Base-by-base conservation (phyloP, 208 protist species). In the Balamuthia mandrillaris region DNA sequence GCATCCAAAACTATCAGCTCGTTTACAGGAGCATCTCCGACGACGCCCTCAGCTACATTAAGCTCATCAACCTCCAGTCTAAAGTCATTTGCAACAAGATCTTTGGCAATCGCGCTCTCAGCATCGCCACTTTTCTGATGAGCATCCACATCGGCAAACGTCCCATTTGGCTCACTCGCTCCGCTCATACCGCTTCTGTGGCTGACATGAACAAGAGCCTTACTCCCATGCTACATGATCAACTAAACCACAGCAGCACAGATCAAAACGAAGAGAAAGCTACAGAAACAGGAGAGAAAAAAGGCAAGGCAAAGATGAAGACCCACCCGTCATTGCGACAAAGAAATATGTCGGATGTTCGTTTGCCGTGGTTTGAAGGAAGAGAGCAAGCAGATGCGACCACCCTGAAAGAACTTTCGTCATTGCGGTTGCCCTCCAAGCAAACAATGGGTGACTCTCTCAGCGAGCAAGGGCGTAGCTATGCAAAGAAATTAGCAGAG, bases 71-170 rank as follows among this genome's bases (percentile, higher is more conserved):
- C 12, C 51, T 72, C 9, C 45, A 45, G 51, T 41, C 66, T 39
- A 81, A 81, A n/a, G 42, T 79, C n/a, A 44, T 86, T 21, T 66
- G 33, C 66, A 54, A 86, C 66, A 49, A 60, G 3, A 74, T 86
- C 81, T 86, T 74, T 24, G 81, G 81, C 52, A 58, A 77, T 63
- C 21, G 21, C 0, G 81, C 81, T 18, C 81, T 65, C 7, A 21
- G 45, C 10, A 58, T 81, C 39, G 47, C 37, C 37, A 21, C 31
- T n/a, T 63, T 61, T 39, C 39, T 81, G 3, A 60, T 81, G 74
- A 27, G 31, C 49, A 16, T 81, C n/a, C 41, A 81, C 52, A 58
- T 45, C 9, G 74, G 74, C 35, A 39, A 47, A 5, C 44, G 74
- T 10, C 74, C 74, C 27, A 81, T 81, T 12, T 81, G 74, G 74